phyloP scores from a whole-genome alignment of 805 yeast genomes.

The Candida verbasci region DNA sequence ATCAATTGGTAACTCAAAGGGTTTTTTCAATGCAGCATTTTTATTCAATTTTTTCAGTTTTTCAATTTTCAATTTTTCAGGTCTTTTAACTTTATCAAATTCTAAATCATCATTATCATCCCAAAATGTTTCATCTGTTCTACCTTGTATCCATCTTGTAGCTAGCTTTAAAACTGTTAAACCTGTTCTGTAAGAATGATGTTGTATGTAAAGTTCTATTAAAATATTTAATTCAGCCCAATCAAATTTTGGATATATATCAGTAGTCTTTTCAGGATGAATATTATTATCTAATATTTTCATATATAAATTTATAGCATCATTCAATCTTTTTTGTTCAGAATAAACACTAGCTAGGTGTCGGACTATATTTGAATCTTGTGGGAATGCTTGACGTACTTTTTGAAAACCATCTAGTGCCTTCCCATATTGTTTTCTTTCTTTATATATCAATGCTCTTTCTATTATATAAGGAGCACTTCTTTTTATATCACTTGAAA shows the following conservation, averaged over 20 bases:
- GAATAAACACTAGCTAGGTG: constrained; percentile 52
- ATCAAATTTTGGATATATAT: constrained; percentile 51
- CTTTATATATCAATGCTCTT: constrained; percentile 63
- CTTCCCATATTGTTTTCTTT: constrained; percentile 60
- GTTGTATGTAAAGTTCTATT: constrained; percentile 72
- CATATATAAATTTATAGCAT: constrained; percentile 70
- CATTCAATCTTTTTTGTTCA: constrained; percentile 58
- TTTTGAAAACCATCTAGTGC: constrained; percentile 72
- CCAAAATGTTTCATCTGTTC: constrained; percentile 67
- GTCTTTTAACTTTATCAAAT: constrained; percentile 71
- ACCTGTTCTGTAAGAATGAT: constrained; percentile 60
- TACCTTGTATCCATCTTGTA: constrained; percentile 76
- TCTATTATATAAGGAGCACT: constrained; percentile 52
- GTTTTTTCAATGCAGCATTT: constrained; percentile 7
- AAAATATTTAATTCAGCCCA: constrained; percentile 89
- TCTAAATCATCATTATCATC: constrained; percentile 61
- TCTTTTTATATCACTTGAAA: constrained; percentile 14
- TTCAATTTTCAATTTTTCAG: constrained; percentile 17
- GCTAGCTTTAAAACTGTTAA: constrained; percentile 62
- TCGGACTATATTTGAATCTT: constrained; percentile 54
- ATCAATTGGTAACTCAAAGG: constrained; percentile 70
- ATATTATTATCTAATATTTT: constrained; percentile 60
- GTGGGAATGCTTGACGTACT: constrained; percentile 51
- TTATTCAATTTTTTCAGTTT: constrained; percentile 6
- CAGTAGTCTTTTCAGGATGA: constrained; percentile 17